A percentile compares a stretch with the other conserved stretches of the same genome.
phyloP scores from a whole-genome alignment of 805 yeast genomes.

The Hyphopichia homilentoma region DNA sequence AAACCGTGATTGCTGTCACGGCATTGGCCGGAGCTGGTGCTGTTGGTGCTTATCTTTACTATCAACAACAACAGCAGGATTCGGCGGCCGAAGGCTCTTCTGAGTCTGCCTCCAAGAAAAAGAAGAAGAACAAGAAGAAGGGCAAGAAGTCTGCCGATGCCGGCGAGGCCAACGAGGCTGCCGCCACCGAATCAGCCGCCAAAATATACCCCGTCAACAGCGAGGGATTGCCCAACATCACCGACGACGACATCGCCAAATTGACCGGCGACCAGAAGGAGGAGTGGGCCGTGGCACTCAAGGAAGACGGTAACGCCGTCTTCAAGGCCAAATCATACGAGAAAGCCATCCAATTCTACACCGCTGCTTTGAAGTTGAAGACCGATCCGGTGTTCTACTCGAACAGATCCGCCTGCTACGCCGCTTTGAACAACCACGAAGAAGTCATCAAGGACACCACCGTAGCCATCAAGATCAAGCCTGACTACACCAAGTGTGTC shows the following conservation, averaged over 20 bases:
- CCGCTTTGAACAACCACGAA: conserved; percentile 73
- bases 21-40: conserved; percentile 64
- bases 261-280: conserved; percentile 54
- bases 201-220: conserved; percentile 50
- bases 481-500: conserved; percentile 87
- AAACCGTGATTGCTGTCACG: conserved; percentile 59
- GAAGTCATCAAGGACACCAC: conserved; percentile 88
- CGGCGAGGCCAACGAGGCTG: no score
- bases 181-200: conserved; percentile 19
- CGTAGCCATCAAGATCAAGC: conserved; percentile 78
- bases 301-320: conserved; percentile 82
- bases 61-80: conserved; percentile 24
- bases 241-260: conserved; percentile 40
- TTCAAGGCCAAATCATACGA: conserved; percentile 69
- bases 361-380: conserved; percentile 71
- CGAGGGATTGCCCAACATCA: conserved; percentile 56
- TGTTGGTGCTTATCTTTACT: conserved; percentile 55
- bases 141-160: conserved; percentile 25
- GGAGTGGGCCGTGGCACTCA: conserved; percentile 68
- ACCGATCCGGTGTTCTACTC: conserved; percentile 88
- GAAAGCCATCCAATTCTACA: conserved; percentile 76
- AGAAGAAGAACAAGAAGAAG: conserved; percentile 45
- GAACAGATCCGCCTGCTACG: conserved; percentile 94
- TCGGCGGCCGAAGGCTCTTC: conserved; percentile 6
- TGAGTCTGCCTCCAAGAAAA: conserved; percentile 28